Evolutionary conservation across 2,329 filamentous ascomycete genomes (phyloP).

Genomic region (Colletotrichum liaoningense): DNA sequence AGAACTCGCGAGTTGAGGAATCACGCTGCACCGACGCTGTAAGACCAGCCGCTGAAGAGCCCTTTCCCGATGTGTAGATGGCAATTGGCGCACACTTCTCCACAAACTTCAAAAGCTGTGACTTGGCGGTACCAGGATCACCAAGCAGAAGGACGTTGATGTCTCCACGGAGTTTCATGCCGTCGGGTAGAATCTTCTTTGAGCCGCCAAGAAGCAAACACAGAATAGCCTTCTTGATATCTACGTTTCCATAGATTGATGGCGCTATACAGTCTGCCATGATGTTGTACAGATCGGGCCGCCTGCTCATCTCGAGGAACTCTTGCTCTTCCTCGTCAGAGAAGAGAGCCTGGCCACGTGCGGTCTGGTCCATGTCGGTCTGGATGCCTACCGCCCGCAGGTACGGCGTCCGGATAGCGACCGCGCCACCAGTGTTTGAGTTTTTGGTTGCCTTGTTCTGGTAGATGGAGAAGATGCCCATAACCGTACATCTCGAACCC

Average conservation of each 20-base stretch:
- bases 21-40: constrained; percentile 97
- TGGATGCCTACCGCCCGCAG: constrained; percentile 92
- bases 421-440: constrained; percentile 78
- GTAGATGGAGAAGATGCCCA: constrained; percentile 98
- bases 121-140: constrained; percentile 98
- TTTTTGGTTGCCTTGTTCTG: constrained; percentile 90
- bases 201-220: constrained; percentile 94
- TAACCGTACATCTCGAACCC: constrained; percentile 92
- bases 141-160: constrained; percentile 97
- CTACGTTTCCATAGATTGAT: constrained; percentile 94
- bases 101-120: constrained; percentile 96
- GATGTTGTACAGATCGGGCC: constrained; percentile 90
- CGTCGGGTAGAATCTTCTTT: constrained; percentile 97
- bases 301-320: constrained; percentile 88
- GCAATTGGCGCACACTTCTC: constrained; percentile 96
- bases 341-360: constrained; percentile 86
- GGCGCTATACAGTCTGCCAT: constrained; percentile 95
- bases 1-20: constrained; percentile 92
- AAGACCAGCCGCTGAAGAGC: constrained; percentile 95
- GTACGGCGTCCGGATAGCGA: constrained; percentile 96
- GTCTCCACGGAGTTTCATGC: constrained; percentile 96
- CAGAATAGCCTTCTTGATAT: constrained; percentile 98
- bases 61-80: constrained; percentile 98
- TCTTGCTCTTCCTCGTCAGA: constrained; percentile 98
- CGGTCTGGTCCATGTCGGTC: constrained; percentile 88